phyloP scores from a whole-genome alignment of 2,329 filamentous ascomycete genomes.

The Aspergillus alliaceus region DNA sequence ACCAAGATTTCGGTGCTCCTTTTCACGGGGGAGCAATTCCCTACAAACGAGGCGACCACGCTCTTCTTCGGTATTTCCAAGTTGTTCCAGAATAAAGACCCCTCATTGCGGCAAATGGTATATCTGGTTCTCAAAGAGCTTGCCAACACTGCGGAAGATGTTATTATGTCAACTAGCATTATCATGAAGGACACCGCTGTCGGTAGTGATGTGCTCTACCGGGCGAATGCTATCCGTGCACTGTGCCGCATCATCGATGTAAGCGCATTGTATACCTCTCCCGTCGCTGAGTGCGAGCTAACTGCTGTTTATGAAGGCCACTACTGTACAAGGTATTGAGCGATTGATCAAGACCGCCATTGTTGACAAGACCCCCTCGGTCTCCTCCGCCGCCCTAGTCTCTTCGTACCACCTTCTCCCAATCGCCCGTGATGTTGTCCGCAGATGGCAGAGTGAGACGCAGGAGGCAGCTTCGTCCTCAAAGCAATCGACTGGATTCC shows the following conservation, averaged over 20 bases:
- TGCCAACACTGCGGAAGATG: slow-evolving; percentile 91
- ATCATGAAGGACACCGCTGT: slow-evolving; percentile 99
- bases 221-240: slow-evolving; percentile 93
- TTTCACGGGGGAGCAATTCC: slow-evolving; percentile 96
- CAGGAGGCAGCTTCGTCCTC: slow-evolving; percentile 90
- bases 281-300: slow-evolving; percentile 10
- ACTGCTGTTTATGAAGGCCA: slow-evolving; percentile 58
- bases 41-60: slow-evolving; percentile 93
- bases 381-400: slow-evolving; percentile 91
- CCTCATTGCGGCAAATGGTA: slow-evolving; percentile 96
- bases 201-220: slow-evolving; percentile 88
- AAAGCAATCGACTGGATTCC: slow-evolving; percentile 86
- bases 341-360: slow-evolving; percentile 98
- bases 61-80: slow-evolving; percentile 99
- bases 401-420: slow-evolving; percentile 97
- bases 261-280: slow-evolving; percentile 34
- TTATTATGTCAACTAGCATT: slow-evolving; percentile 99
- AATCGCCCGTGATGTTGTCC: slow-evolving; percentile 90
- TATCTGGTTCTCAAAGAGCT: slow-evolving; percentile 98
- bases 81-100: slow-evolving; percentile 99
- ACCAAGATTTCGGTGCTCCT: slow-evolving; percentile 96
- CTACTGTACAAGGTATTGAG: slow-evolving; percentile 95
- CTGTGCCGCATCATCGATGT: slow-evolving; percentile 96
- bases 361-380: slow-evolving; percentile 97
- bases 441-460: slow-evolving; percentile 97